Conservation (phyloP, 192 early-diverging fungal genomes). For the Coemansia brasiliensis region DNA sequence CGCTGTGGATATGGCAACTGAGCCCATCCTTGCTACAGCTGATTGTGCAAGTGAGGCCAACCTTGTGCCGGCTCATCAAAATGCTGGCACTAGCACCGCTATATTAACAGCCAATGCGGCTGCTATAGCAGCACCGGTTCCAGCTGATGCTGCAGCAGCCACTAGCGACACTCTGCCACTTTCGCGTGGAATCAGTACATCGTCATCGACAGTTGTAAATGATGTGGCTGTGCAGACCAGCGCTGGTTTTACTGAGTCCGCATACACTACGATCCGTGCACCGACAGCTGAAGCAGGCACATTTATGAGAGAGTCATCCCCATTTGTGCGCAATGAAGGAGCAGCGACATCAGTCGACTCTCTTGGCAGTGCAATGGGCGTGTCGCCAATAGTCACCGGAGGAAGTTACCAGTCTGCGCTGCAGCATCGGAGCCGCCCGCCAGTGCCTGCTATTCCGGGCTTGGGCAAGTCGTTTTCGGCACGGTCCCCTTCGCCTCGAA, state of each 20-base stretch:
- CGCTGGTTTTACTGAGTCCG: no score
- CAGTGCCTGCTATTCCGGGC: slow-evolving; percentile 4
- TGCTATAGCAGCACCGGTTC: no score
- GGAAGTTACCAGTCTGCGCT: slow-evolving; percentile 8
- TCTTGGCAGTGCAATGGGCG: slow-evolving; percentile 1
- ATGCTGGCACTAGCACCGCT: neutral
- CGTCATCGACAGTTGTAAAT: no score
- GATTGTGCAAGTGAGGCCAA: neutral
- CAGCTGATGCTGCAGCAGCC: neutral
- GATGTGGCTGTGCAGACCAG: no score
- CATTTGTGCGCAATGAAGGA: neutral
- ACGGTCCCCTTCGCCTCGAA: slow-evolving; percentile 19
- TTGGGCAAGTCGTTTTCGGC: neutral
- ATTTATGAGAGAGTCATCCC: no score
- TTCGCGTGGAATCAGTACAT: no score
- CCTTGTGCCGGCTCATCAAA: neutral
- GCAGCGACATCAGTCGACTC: slow-evolving; percentile 9
- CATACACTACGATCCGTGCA: no score
- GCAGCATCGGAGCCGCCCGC: slow-evolving; percentile 1
- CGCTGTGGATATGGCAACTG: neutral
- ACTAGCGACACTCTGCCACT: neutral
- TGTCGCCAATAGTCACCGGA: slow-evolving; percentile 4
- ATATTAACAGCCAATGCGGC: neutral
- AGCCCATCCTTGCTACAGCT: neutral
- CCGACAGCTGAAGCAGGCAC: no score